Evolutionary conservation across 2,329 filamentous ascomycete genomes (phyloP), one percentile per base, ranked within the genome.

Genomic region (Xylaria sp.): DNA sequence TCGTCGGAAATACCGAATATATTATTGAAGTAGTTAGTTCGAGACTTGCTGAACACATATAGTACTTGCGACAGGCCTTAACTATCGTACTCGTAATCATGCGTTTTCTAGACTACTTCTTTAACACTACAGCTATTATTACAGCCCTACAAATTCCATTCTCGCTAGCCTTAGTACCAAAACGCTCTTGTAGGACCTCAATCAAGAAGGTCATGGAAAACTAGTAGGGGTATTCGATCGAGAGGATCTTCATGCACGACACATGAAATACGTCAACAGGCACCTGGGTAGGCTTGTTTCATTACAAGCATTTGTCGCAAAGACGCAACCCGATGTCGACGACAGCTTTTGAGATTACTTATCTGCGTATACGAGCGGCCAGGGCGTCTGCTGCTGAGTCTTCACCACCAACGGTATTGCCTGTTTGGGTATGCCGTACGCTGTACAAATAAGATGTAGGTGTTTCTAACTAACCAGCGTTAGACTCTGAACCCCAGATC

Each of bases 1-100:
- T 38, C 17, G 28, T 60, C 61, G 51, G 42, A 58, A 57, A 31
- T 44, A 36, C 61, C 61, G 61, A 63, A 44, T n/a, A 46, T 56
- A 33, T 9, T 17, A 20, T 57, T 23, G 31, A 33, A 10, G 33
- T 33, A n/a, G 3, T 23, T 53, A 4, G 28, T n/a, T n/a, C 17
- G 49, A n/a, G 23, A 6, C 20, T 26, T 49, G 23, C 23, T 49
- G 2, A 9, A 26, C n/a, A 17, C 23, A 31, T 0, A 13, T 3
- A 49, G 23, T 2, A 51, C 26, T 28, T 31, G 17, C 2, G 26
- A 51, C 6, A 33, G 28, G 4, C 17, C 20, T 49, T 49, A 13
- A 15, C 46, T 28, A 6, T 11, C 36, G 10, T 13, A 38, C 36
- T 13, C 10, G 10, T 26, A 49, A 15, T 26, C 6, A n/a, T 49